Base-by-base conservation (phyloP, 441 rosid species). In the Bocquillonia castaneifolia region DNA sequence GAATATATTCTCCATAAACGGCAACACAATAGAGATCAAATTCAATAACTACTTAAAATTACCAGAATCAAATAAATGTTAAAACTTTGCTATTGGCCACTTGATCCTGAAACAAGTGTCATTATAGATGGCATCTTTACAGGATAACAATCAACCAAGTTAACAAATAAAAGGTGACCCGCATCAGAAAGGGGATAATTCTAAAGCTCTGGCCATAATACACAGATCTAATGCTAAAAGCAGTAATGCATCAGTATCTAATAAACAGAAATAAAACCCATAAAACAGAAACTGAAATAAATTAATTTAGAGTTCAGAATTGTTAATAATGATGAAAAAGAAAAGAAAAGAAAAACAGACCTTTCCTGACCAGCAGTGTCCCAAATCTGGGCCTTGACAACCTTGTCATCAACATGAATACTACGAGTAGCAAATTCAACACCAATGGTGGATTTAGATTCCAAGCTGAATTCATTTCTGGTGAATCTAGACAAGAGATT, bases 311-410 rank as follows among this genome's bases (percentile, higher is more conserved):
- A 40, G 34, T 28, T 39, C 17, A 42, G 28, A n/a, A 67, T 42
- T 22, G 3, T 64, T 58, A 32, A 42, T n/a, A 29, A 17, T 17
- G 7, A n/a, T n/a, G n/a, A n/a, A n/a, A n/a, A n/a, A n/a, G n/a
- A n/a, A n/a, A n/a, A n/a, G 37, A 15, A 40, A 26, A 59, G 29
- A 59, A 5, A 25, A 44, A 39, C 10, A 32, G 45, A 81, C 82
- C 82, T 77, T 78, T 81, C 82, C 47, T 81, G 82, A 47, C 84
- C 84, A 34, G 84, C 84, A 52, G 84, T 80, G 64, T 80, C 84
- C 84, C 84, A 80, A 75, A 80, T 75, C 84, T 81, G 84, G 42
- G 84, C 84, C 78, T 81, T 81, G 56, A 78, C 79, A 55, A 81
- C 80, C 70, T 78, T 81, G 50, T 76, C 84, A 50, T 78, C 84